Evolutionary conservation across 129 eudicot genomes (phyloP), one percentile per base, ranked within the genome.

Genomic region (Cynara cardunculus): DNA sequence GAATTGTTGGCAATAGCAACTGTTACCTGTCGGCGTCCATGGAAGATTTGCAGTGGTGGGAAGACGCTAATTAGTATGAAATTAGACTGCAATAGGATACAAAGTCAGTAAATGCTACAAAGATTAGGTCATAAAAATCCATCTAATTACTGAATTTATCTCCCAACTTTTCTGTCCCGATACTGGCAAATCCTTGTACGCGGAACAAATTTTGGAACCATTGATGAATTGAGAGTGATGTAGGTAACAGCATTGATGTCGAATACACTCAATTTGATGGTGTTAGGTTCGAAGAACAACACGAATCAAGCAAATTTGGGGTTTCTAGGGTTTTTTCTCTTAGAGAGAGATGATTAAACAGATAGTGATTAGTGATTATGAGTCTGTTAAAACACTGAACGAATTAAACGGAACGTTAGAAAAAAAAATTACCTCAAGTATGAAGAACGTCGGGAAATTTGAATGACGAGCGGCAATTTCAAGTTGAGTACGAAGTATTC

Each of bases 1-100:
- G 49, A 21, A 62, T 16, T 65, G 35, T 69, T 9, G 39, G 25
- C 37, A 37, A 69, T 62, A 83, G 25, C 24, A 71, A 62, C 61
- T 35, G 11, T 62, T 71, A 89, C 93, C 93, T 89, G 67, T 89
- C 93, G 70, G 84, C 85, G 72, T 89, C 93, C 93, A 89, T 89
- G 32, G 75, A 79, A 32, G 67, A 31, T 68, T 62, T 82, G n/a
- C 66, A 8, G 46, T 8, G 72, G 76, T 61, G 11, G 25, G 62
- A 59, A 80, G 64, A 74, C 25, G 49, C 7, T 18, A 70, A 49
- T 12, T 28, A 26, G 68, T 69, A 65, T 8, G 64, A 5, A 67
- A 61, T 65, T n/a, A 53, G 77, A 82, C 86, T 77, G 88, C 77
- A 73, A 59, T 16, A 31, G 27, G 28, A 80, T 27, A 59, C 18